Conservation (phyloP, 75 land plant species). For the Azolla pinnata region DNA sequence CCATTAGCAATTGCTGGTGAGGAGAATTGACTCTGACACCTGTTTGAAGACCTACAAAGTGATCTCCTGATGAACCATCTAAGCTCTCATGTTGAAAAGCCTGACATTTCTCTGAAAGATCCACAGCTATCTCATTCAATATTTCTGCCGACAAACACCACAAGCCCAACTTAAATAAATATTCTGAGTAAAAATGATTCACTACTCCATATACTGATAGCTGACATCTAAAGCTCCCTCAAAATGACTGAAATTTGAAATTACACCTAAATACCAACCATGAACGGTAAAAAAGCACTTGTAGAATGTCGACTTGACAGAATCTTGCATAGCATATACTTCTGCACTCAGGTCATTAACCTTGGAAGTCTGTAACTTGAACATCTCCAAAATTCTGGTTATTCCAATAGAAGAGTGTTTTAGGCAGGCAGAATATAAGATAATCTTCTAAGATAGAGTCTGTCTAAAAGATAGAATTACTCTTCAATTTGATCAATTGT, state of each 20-base stretch:
- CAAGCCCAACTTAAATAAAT: background rate
- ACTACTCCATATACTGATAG: background rate
- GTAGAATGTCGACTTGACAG: conserved; percentile 65
- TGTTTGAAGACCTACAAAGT: conserved; percentile 43
- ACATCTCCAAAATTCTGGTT: conserved; percentile 62
- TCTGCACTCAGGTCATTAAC: conserved; percentile 48
- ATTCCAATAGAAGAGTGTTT: too few relatives aligned
- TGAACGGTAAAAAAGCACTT: conserved; percentile 71
- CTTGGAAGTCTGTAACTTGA: conserved; percentile 42
- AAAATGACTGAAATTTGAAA: background rate
- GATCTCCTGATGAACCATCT: conserved; percentile 14
- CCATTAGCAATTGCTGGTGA: conserved; percentile 69
- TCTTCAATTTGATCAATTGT: conserved; percentile 71
- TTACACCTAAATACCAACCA: conserved; percentile 33
- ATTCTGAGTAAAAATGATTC: background rate
- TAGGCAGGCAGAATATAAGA: too few relatives aligned
- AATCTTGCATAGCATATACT: conserved; percentile 66
- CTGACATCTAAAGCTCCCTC: background rate
- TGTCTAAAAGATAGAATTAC: conserved; percentile 28
- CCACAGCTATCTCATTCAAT: conserved; percentile 50
- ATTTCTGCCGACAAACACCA: conserved; percentile 34
- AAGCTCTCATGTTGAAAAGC: background rate
- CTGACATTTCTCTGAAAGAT: conserved; percentile 25
- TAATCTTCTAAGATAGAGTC: too few relatives aligned
- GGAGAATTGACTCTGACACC: conserved; percentile 44